A percentile compares a stretch with the other conserved stretches of the same genome.
Conservation (phyloP, 257 asterid species). For the Plantago major region DNA sequence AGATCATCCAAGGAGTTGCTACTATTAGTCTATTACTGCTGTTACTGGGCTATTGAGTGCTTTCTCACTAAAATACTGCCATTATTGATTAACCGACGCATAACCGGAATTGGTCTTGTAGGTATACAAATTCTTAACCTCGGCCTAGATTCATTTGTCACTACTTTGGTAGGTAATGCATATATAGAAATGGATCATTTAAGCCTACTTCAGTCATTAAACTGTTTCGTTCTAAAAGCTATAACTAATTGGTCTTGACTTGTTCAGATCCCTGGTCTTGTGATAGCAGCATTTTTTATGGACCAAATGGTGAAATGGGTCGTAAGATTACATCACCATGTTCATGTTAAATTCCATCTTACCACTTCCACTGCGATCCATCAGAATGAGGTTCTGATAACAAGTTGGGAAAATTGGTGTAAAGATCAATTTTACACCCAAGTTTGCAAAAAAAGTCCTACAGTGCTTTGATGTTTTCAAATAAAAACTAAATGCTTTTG, state of each 20-base stretch:
- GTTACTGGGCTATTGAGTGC: slow-evolving; percentile 43
- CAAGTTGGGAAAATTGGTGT: too few species aligned
- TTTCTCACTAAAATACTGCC: slow-evolving; percentile 37
- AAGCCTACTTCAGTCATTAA: not conserved
- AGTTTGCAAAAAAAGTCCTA: too few species aligned
- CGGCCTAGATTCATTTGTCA: slow-evolving; percentile 51
- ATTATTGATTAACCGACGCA: slow-evolving; percentile 33
- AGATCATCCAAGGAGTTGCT: slow-evolving; percentile 36
- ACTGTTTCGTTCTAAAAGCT: not conserved
- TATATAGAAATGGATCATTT: not conserved
- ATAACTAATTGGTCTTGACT: slow-evolving; percentile 5
- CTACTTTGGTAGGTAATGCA: slow-evolving; percentile 71
- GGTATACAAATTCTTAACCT: slow-evolving; percentile 40
- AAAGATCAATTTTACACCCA: too few species aligned
- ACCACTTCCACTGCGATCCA: slow-evolving; percentile 47
- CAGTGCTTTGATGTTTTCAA: too few species aligned
- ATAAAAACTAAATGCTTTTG: too few species aligned
- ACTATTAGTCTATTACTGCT: slow-evolving; percentile 28
- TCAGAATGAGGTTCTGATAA: slow-evolving; percentile 46
- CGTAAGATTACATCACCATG: slow-evolving; percentile 59
- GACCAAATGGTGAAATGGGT: slow-evolving; percentile 41
- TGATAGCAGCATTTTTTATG: slow-evolving; percentile 51
- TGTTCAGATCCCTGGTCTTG: slow-evolving; percentile 68
- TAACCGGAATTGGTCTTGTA: slow-evolving; percentile 46
- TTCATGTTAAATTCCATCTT: slow-evolving; percentile 31